Evolutionary conservation across 1,284 basidiomycete genomes (phyloP), one percentile per base, ranked within the genome.

Genomic region (Coniferiporia weirii): DNA sequence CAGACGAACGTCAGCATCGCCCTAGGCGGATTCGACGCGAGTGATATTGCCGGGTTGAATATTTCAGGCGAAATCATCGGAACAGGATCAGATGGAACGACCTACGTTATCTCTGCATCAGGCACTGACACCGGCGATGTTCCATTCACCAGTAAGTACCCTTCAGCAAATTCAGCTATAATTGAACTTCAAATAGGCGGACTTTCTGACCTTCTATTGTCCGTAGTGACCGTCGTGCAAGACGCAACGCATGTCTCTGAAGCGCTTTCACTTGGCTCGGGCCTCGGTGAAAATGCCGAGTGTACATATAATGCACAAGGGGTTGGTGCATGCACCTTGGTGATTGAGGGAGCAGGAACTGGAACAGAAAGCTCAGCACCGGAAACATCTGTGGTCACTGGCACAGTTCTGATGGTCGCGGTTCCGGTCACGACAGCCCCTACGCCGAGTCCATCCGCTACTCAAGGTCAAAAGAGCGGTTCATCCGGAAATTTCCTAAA

Each of bases 21-120:
- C 22, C n/a, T 56, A 9, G 22, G 49, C 43, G 49, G 48, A 27
- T 52, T 61, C 48, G 34, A 52, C 15, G 27, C 13, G 8, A 15
- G 15, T 40, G 38, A 10, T 15, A 15, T 7, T 7, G 9, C 38
- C 15, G 38, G 38, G 1, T 49, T 53, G 10, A 22, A 35, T 12
- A 5, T 61, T 20, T 47, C 46, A 0, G 54, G 54, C 5, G 49
- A 56, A 22, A 34, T 52, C 12, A 34, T 32, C n/a, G 59, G 59
- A 27, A 56, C 55, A 7, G 59, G 59, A 15, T 13, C 55, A 17
- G 59, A 61, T 17, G 59, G 54, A n/a, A 61, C 59, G 38, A 61
- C 59, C n/a, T 61, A 53, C 20, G 59, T 61, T 17, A 15, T 56
- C 22, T 56, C 54, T 32, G 55, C 45, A 22, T 32, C 50, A 9